phyloP scores from a whole-genome alignment of 2,329 filamentous ascomycete genomes.

The Fusarium longipes region DNA sequence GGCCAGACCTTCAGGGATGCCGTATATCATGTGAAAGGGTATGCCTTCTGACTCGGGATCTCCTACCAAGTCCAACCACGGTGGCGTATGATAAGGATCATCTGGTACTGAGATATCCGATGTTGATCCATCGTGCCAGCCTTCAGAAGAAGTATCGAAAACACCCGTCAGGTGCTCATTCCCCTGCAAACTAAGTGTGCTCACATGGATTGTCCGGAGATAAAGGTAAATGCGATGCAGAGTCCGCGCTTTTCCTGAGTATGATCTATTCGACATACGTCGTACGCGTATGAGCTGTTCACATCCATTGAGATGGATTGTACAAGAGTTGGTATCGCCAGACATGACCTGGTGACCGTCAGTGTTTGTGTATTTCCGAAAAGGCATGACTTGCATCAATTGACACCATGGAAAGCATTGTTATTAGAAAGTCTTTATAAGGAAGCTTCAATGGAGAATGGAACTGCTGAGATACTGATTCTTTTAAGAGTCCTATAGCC shows the following conservation, averaged over 20 bases:
- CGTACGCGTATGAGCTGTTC: background rate
- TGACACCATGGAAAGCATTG: background rate
- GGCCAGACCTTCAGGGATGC: background rate
- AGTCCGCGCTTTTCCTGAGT: background rate
- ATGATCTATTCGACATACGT: background rate
- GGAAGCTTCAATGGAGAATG: background rate
- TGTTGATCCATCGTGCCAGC: background rate
- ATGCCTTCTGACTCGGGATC: background rate
- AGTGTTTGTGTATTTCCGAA: background rate
- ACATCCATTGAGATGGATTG: background rate
- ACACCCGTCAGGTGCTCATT: background rate
- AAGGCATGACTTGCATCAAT: background rate
- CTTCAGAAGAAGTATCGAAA: background rate
- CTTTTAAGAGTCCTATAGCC: background rate
- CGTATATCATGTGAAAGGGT: background rate
- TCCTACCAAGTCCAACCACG: background rate
- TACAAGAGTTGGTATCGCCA: background rate
- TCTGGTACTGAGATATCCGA: background rate
- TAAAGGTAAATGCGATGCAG: background rate
- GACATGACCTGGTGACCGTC: background rate
- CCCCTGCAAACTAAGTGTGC: background rate
- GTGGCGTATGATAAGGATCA: background rate
- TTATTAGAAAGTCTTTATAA: background rate
- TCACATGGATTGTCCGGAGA: background rate
- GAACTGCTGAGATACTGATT: background rate